Evolutionary conservation across 2,329 filamentous ascomycete genomes (phyloP).

Genomic region (Teratosphaeria zuluensis): DNA sequence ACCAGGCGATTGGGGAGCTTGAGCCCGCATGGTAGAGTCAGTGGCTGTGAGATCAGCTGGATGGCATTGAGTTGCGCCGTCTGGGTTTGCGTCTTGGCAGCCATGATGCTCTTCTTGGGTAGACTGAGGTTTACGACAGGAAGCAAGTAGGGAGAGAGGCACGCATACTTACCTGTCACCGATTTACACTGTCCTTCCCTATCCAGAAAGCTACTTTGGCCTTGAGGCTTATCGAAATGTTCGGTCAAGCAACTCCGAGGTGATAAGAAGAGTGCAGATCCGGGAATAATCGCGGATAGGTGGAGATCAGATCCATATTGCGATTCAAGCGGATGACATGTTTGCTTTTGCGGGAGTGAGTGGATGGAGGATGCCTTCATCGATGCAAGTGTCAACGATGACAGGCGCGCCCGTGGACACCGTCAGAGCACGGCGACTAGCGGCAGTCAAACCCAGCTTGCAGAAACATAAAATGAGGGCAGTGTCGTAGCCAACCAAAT

Average conservation of each 20-base stretch:
- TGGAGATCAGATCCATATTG: too few relatives aligned
- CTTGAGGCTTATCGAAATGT: neutral
- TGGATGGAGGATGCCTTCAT: too few relatives aligned
- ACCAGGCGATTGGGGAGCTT: conserved; percentile 29
- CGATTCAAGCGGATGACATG: too few relatives aligned
- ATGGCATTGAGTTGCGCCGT: neutral
- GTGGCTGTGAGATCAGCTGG: neutral
- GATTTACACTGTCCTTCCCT: neutral
- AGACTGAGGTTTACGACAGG: too few relatives aligned
- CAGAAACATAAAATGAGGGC: neutral
- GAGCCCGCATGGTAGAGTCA: neutral
- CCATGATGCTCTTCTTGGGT: neutral
- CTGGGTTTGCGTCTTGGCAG: neutral
- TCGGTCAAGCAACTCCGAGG: neutral
- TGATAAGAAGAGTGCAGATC: neutral
- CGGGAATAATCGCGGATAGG: neutral
- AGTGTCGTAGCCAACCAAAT: neutral
- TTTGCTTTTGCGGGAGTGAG: too few relatives aligned
- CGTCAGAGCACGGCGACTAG: neutral
- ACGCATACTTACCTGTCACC: too few relatives aligned
- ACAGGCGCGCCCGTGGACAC: neutral
- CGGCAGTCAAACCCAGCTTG: neutral
- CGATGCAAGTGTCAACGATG: neutral
- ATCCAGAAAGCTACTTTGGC: neutral
- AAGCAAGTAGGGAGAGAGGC: too few relatives aligned